Evolutionary conservation across 805 yeast genomes (phyloP).

Genomic region (Grigorovia yakushimaensis): DNA sequence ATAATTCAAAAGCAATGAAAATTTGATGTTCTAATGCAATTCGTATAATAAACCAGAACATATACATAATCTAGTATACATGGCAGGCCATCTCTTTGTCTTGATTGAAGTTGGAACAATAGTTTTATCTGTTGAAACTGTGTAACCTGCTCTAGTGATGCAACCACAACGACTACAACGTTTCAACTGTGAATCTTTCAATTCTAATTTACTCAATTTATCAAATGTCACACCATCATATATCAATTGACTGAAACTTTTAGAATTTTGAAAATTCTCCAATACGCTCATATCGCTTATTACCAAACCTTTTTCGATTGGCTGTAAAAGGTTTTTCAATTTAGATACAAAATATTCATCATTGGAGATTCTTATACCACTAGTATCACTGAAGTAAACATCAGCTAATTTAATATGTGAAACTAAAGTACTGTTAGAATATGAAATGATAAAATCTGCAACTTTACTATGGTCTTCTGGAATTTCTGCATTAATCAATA

Average conservation of each 20-base stretch:
- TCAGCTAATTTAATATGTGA: slow-evolving; percentile 24
- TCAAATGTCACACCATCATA: slow-evolving; percentile 29
- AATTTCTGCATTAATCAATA: slow-evolving; percentile 53
- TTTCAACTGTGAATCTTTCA: slow-evolving; percentile 25
- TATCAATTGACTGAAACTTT: slow-evolving; percentile 28
- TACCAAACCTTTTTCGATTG: slow-evolving; percentile 28
- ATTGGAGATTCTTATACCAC: slow-evolving; percentile 23
- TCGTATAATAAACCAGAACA: slow-evolving; percentile 30
- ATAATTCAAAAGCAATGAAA: neutral
- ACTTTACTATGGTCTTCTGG: slow-evolving; percentile 33
- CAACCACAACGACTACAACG: slow-evolving; percentile 49
- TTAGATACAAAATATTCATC: slow-evolving; percentile 24
- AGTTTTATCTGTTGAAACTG: slow-evolving; percentile 25
- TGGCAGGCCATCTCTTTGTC: slow-evolving; percentile 30
- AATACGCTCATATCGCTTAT: slow-evolving; percentile 51
- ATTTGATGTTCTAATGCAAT: slow-evolving; percentile 2
- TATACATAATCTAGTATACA: slow-evolving; percentile 27
- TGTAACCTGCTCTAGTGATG: slow-evolving; percentile 31
- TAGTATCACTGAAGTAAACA: slow-evolving; percentile 25
- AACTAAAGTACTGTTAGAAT: slow-evolving; percentile 21
- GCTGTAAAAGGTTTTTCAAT: slow-evolving; percentile 31
- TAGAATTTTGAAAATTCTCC: slow-evolving; percentile 18
- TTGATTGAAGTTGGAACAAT: slow-evolving; percentile 26
- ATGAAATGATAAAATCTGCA: slow-evolving; percentile 21
- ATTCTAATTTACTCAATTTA: slow-evolving; percentile 13